Conservation (phyloP, 2,329 filamentous ascomycete species). For the Sordariomycetes sp. region DNA sequence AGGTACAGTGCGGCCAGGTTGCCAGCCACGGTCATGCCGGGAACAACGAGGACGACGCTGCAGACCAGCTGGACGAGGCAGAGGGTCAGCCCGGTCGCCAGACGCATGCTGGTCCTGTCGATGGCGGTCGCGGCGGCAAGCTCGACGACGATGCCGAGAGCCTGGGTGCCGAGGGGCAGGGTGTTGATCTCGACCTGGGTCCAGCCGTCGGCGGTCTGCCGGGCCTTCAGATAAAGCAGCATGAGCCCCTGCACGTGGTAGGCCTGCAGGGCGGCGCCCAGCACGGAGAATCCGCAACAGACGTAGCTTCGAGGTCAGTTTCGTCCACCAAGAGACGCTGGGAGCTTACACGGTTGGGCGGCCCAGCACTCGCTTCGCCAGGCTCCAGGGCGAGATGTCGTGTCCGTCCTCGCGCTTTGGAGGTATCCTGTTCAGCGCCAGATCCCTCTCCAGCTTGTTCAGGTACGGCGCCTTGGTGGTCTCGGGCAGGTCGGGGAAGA, state of each 20-base stretch:
- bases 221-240: conserved; percentile 14
- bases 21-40: conserved; percentile 8
- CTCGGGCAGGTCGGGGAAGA: conserved; percentile 39
- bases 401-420: conserved; percentile 21
- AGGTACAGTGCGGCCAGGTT: conserved; percentile 14
- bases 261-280: conserved; percentile 9
- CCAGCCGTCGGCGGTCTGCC: conserved; percentile 6
- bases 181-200: conserved; percentile 15
- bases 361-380: conserved; percentile 16
- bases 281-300: conserved; percentile 23
- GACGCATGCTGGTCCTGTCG: conserved; percentile 8
- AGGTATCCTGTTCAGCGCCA: conserved; percentile 18
- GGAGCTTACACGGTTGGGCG: conserved; percentile 16
- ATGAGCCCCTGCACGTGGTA: conserved; percentile 14
- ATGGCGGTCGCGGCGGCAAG: conserved; percentile 12
- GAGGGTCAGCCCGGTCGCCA: conserved; percentile 8
- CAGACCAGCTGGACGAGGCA: conserved; percentile 10
- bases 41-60: conserved; percentile 12
- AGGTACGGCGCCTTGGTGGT: conserved; percentile 22
- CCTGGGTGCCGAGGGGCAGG: conserved; percentile 13
- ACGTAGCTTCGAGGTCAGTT: conserved; percentile 18
- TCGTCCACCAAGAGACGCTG: not conserved
- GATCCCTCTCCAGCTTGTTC: conserved; percentile 18
- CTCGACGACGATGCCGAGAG: conserved; percentile 14
- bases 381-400: conserved; percentile 17